Evolutionary conservation across 305 asterid species (phyloP), one percentile per base, ranked within the genome.

Genomic region (Lippia alba): DNA sequence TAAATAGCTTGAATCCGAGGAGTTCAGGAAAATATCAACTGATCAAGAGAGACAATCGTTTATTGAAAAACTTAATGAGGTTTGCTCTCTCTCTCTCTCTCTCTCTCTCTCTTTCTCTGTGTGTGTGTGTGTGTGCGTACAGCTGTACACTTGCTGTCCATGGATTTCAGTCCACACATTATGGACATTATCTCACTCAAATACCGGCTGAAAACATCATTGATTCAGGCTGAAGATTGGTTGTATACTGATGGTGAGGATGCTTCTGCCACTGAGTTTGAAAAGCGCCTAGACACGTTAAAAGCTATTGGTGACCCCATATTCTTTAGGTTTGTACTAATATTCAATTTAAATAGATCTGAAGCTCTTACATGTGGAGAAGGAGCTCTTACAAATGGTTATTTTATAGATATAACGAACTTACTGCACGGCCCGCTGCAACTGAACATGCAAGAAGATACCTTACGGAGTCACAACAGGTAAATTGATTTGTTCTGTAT

Each of bases 181-280:
- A 61, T 18, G 24, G 74, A 74, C 60, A 48, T 45, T 66, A 46
- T 77, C 70, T 71, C 70, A 49, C n/a, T 60, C n/a, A 41, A 45
- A 54, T 68, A 49, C 59, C 34, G 34, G 40, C 66, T 66, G 66
- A 66, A 74, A 59, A 33, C 57, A 74, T 61, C 67, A 73, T 24
- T 83, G 57, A 58, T 82, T 75, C 84, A 94, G 99, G 98, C 82
- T 57, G 93, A 95, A 82, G 98, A 95, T 24, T 95, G 99, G 98
- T 75, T 95, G 84, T 95, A 95, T 78, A 90, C 95, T 78, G 99
- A 95, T 79, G 99, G 98, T 72, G 99, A 95, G 86, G 98, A 95
- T 83, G 99, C 98, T 76, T 86, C 96, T 78, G 97, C 96, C 59
- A 54, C 87, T 76, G 92, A 92, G 74, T 95, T 95, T 76, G 81